These are phyloP conservation scores for Panaeolus cyanescens DNA, from an alignment of 768 basidiomycete genomes.

Conservation along the genomic window DNA sequence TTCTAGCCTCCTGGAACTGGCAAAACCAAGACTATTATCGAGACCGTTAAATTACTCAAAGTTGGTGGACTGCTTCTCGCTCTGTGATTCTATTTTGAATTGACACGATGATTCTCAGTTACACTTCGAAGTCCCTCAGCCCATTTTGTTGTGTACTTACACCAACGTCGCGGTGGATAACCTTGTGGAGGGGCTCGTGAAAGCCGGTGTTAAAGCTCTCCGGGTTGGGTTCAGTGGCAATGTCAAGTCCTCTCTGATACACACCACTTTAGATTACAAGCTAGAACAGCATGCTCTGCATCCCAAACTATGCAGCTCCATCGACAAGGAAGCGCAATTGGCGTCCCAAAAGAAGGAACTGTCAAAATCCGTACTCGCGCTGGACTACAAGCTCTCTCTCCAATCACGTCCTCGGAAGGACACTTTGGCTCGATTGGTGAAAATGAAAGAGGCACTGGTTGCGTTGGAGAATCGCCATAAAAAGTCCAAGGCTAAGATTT, in stretches of 20 bases:
- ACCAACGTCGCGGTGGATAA: slow-evolving; percentile 95
- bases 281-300: slow-evolving; percentile 62
- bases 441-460: slow-evolving; percentile 33
- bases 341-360: slow-evolving; percentile 22
- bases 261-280: slow-evolving; percentile 65
- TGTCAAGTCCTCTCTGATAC: slow-evolving; percentile 54
- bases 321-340: slow-evolving; percentile 34
- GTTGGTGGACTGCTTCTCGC: slow-evolving; percentile 27
- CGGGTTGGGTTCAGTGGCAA: slow-evolving; percentile 71
- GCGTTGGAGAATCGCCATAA: slow-evolving; percentile 25
- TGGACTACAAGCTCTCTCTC: slow-evolving; percentile 18
- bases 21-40: slow-evolving; percentile 92
- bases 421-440: slow-evolving; percentile 22
- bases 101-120: slow-evolving; percentile 36
- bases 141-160: slow-evolving; percentile 90
- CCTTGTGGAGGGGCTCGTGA: slow-evolving; percentile 73
- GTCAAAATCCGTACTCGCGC: slow-evolving; percentile 11
- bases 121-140: slow-evolving; percentile 81
- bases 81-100: not conserved
- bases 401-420: slow-evolving; percentile 11
- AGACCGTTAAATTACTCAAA: slow-evolving; percentile 80
- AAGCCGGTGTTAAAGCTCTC: slow-evolving; percentile 66
- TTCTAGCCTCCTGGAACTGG: slow-evolving; percentile 87
- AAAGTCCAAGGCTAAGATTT: slow-evolving; percentile 43
- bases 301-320: slow-evolving; percentile 39